Evolutionary conservation across 345 rosid genomes (phyloP).

Genomic region (Arabis alpina): DNA sequence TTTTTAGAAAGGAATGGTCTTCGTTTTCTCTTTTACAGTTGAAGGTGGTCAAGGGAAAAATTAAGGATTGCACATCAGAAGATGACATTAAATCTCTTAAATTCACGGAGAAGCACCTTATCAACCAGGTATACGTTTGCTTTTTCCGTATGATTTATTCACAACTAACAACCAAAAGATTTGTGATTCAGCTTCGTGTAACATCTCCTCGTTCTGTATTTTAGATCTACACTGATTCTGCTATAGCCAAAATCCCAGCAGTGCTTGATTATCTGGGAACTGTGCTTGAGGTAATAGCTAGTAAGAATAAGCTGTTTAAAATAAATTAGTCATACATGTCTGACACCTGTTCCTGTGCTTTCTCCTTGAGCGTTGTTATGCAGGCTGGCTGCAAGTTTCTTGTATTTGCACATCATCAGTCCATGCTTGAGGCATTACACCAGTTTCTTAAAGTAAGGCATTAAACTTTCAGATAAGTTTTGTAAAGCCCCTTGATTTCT

Average conservation of each 20-base stretch:
- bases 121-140: slow-evolving; percentile 65
- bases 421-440: slow-evolving; percentile 85
- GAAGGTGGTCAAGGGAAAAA: slow-evolving; percentile 67
- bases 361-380: slow-evolving; percentile 32
- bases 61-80: slow-evolving; percentile 69
- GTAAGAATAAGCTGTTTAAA: slow-evolving; percentile 12
- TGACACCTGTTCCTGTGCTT: slow-evolving; percentile 25
- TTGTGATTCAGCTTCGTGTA: slow-evolving; percentile 25
- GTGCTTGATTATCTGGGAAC: slow-evolving; percentile 85
- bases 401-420: slow-evolving; percentile 86
- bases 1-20: slow-evolving; percentile 29
- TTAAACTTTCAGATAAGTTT: slow-evolving; percentile 28
- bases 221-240: slow-evolving; percentile 92
- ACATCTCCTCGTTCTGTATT: slow-evolving; percentile 27
- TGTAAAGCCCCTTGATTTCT: slow-evolving; percentile 29
- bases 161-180: slow-evolving; percentile 5
- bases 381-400: slow-evolving; percentile 99
- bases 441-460: slow-evolving; percentile 75
- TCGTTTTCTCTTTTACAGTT: slow-evolving; percentile 53
- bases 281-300: slow-evolving; percentile 69
- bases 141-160: slow-evolving; percentile 12
- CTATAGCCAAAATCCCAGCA: slow-evolving; percentile 91
- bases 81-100: slow-evolving; percentile 75
- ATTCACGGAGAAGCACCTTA: slow-evolving; percentile 77
- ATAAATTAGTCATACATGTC: not conserved